A percentile compares a stretch with the other conserved stretches of the same genome.
Evolutionary conservation across 2,329 filamentous ascomycete species (phyloP).

Genomic region (Botrytis sinoallii): DNA sequence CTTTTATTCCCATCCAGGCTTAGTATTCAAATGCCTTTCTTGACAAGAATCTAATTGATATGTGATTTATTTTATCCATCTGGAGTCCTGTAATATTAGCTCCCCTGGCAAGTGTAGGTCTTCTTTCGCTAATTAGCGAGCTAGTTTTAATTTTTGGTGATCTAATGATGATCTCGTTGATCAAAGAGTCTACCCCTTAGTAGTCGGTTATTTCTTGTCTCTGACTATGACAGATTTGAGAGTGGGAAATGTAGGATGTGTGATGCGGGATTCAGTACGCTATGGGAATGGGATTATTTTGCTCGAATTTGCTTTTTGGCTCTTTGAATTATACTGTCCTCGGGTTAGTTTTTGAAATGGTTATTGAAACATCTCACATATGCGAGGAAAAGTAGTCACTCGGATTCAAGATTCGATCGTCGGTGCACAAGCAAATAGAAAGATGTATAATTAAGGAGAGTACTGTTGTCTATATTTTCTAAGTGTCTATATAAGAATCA

Average conservation of each 20-base stretch:
- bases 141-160: background rate
- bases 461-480: background rate
- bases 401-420: background rate
- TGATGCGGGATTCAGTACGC: background rate
- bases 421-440: background rate
- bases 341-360: background rate
- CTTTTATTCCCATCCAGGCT: background rate
- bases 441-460: background rate
- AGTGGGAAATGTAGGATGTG: background rate
- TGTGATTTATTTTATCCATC: background rate
- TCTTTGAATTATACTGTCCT: background rate
- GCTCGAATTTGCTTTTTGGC: too few species aligned
- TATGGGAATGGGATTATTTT: background rate
- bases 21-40: background rate
- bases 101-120: background rate
- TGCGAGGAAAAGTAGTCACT: background rate
- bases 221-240: background rate
- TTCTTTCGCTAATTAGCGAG: background rate
- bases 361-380: background rate
- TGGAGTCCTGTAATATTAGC: background rate
- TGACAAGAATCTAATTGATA: background rate
- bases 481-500: background rate
- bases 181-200: background rate
- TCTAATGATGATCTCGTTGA: background rate
- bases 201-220: background rate